Conservation (phyloP, 2,329 filamentous ascomycete genomes). For the Penicillium sp. region DNA sequence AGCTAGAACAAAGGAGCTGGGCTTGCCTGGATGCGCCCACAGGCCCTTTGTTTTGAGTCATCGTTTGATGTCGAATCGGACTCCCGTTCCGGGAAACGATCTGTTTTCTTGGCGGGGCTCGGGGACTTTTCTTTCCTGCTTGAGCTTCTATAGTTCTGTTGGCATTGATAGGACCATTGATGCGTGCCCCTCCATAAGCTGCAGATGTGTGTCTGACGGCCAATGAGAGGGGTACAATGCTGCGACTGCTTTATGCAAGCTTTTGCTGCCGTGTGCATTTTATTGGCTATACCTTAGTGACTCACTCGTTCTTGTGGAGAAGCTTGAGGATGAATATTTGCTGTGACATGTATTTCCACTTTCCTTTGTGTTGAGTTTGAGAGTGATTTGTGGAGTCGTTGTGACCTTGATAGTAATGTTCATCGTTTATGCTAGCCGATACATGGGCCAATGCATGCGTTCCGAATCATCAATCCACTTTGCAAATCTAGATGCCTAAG, state of each 20-base stretch:
- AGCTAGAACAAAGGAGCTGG: neutral
- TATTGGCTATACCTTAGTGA: conserved; percentile 7
- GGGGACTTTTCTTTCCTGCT: conserved; percentile 2
- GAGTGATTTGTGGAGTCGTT: neutral
- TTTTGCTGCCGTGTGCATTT: conserved; percentile 3
- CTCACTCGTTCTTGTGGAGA: conserved; percentile 7
- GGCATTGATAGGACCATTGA: conserved; percentile 5
- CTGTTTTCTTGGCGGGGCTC: conserved; percentile 1
- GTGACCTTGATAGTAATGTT: neutral
- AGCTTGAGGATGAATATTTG: neutral
- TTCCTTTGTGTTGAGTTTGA: conserved; percentile 1
- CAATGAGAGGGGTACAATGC: conserved; percentile 1
- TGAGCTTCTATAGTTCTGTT: conserved; percentile 12
- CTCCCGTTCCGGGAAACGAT: conserved; percentile 12
- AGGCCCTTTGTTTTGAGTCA: conserved; percentile 5
- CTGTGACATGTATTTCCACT: neutral
- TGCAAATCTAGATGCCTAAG: neutral
- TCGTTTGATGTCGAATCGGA: conserved; percentile 4
- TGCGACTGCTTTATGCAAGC: neutral
- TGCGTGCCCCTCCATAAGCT: neutral
- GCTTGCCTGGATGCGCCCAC: neutral
- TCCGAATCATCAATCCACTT: neutral
- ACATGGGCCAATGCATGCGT: neutral
- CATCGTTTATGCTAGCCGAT: neutral
- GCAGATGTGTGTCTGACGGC: neutral